Evolutionary conservation across 2,329 filamentous ascomycete species (phyloP).

Genomic region (Diaporthe aspalathi): DNA sequence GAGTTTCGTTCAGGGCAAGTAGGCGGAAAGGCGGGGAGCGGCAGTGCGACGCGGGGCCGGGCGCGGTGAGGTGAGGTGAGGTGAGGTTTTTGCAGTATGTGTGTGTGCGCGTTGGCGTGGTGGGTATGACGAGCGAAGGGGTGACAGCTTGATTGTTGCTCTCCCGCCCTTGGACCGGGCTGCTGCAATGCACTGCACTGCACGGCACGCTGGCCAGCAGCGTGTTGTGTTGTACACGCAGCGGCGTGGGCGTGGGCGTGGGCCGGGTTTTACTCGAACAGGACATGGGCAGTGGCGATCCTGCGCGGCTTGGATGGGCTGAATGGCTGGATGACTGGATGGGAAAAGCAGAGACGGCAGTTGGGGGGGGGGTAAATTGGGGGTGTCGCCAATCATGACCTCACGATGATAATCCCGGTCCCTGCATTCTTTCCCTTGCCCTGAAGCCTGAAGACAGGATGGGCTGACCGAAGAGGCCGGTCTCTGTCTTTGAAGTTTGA

Average conservation of each 20-base stretch:
- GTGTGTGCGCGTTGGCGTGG: background rate
- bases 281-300: slow-evolving; percentile 27
- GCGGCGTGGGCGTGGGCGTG: background rate
- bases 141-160: slow-evolving; percentile 14
- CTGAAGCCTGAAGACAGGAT: background rate
- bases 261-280: slow-evolving; percentile 4
- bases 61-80: background rate
- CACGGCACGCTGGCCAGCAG: too few relatives aligned
- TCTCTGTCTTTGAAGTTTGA: too few relatives aligned
- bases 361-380: slow-evolving; percentile 16
- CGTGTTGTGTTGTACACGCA: slow-evolving; percentile 23
- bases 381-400: slow-evolving; percentile 17
- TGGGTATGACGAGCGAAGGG: slow-evolving; percentile 12
- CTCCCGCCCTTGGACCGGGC: slow-evolving; percentile 13
- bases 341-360: background rate
- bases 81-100: background rate
- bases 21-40: slow-evolving; percentile 1
- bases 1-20: background rate
- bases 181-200: background rate
- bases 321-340: background rate
- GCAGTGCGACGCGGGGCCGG: slow-evolving; percentile 9
- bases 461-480: too few relatives aligned
- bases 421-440: background rate
- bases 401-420: slow-evolving; percentile 1
- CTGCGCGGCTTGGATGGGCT: background rate